Evolutionary conservation across 371 early-diverging fungal genomes (phyloP), one percentile per base, ranked within the genome.

Genomic region (Mucor saturninus): DNA sequence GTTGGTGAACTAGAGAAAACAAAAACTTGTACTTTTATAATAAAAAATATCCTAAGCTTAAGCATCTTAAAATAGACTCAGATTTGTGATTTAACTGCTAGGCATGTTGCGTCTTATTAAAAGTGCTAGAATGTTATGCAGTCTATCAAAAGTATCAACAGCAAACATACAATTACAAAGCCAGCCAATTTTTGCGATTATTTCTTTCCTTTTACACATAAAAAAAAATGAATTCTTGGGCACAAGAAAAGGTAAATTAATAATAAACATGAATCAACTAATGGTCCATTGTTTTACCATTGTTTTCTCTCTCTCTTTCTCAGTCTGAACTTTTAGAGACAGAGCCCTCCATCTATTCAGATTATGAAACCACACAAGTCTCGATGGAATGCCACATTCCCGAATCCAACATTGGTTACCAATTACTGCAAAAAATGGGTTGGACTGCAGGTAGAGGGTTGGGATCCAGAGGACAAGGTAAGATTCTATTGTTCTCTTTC

Each of bases 401-500:
- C 7, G 71, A 64, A 7, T 56, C 65, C 50, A 91, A 91, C 64
- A 54, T 81, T n/a, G 91, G 91, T 2, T 89, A 81, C 67, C 58
- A 72, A 59, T 65, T 91, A 21, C 58, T 89, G 26, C 68, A 80
- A 55, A 87, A 86, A 62, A 85, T 91, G 86, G 91, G 91, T 0
- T 91, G 91, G 91, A 74, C 66, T 49, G 72, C 68, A 13, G 90
- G 90, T 0, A 76, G 65, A 52, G 90, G 90, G 32, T 72, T 91
- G 0, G 91, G 91, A 15, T 60, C 58, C 32, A 54, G 51, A 28
- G 74, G 73, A 50, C 68, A 83, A 77, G 84, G 86, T 76, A 61
- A 43, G 3, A 3, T 21, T 1, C 26, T 15, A 13, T 40, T 39
- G 21, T 31, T 46, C 6, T 54, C 15, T 35, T 10, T 28, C 3